phyloP scores from a whole-genome alignment of 768 basidiomycete genomes.

The Glaciozyma martinii region DNA sequence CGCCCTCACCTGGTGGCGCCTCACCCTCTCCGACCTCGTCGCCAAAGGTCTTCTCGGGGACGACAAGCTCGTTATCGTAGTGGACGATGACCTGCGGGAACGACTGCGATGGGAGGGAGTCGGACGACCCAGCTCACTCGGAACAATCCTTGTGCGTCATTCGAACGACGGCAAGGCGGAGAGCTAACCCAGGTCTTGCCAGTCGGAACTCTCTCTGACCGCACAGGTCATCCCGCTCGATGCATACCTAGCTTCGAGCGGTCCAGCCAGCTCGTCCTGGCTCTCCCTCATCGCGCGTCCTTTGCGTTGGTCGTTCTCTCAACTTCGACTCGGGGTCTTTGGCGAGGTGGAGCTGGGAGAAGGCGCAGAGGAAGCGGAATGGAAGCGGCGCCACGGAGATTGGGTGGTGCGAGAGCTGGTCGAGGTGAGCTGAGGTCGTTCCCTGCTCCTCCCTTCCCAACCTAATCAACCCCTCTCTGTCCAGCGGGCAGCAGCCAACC shows the following conservation, averaged over 20 bases:
- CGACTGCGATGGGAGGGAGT: conserved; percentile 13
- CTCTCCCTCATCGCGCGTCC: conserved; percentile 19
- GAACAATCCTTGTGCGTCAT: conserved; percentile 18
- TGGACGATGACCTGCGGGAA: conserved; percentile 16
- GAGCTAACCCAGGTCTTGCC: background rate
- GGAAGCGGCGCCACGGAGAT: conserved; percentile 14
- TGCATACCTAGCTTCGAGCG: conserved; percentile 5
- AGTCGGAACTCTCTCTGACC: conserved; percentile 12
- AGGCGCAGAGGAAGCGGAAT: conserved; percentile 22
- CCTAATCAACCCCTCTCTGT: background rate
- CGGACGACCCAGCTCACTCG: conserved; percentile 20
- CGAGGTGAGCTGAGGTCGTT: conserved; percentile 11
- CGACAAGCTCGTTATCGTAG: conserved; percentile 24
- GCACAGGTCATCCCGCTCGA: conserved; percentile 9
- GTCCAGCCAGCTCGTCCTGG: conserved; percentile 5
- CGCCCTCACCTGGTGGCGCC: conserved; percentile 27
- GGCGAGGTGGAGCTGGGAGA: conserved; percentile 5
- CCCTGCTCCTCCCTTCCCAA: too few species aligned
- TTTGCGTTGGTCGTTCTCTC: conserved; percentile 23
- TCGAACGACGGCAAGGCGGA: too few species aligned
- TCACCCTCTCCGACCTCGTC: conserved; percentile 10
- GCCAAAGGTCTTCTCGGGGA: conserved; percentile 8
- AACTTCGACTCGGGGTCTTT: background rate
- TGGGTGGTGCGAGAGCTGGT: conserved; percentile 25
- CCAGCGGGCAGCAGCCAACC: conserved; percentile 10